These are phyloP conservation scores for Stipa capillata DNA, from an alignment of 176 grass and related monocot species.

Conservation along the genomic window DNA sequence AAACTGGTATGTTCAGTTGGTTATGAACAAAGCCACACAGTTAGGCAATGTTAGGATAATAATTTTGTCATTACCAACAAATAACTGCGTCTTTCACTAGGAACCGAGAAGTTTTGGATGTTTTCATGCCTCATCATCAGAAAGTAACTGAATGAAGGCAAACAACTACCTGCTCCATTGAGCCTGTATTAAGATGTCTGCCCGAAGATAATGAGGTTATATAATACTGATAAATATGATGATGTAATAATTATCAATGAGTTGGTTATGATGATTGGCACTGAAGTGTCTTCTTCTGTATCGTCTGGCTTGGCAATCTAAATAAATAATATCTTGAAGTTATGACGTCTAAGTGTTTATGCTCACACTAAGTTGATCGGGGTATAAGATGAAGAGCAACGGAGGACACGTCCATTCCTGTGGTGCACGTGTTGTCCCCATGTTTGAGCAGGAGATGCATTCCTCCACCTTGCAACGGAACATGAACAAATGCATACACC, in stretches of 20 bases:
- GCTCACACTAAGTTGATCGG: background rate
- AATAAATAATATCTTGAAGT: too few species aligned
- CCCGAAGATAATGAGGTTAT: background rate
- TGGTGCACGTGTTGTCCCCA: background rate
- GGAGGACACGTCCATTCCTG: background rate
- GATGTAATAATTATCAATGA: background rate
- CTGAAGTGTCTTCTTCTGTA: background rate
- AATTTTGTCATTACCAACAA: slow-evolving; percentile 13
- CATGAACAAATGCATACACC: background rate
- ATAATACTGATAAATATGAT: background rate
- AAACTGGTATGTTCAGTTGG: background rate
- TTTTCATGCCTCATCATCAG: background rate
- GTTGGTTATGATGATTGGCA: background rate
- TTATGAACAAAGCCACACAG: slow-evolving; percentile 2
- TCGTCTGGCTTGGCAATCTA: too few species aligned
- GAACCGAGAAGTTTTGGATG: background rate
- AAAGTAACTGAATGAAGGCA: slow-evolving; percentile 14
- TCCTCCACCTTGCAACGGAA: background rate
- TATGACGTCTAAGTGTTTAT: background rate
- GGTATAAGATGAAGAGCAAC: background rate
- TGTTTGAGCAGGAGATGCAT: slow-evolving; percentile 1
- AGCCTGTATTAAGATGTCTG: background rate
- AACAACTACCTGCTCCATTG: background rate
- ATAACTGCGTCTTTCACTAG: background rate
- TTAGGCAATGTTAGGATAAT: background rate